Base-by-base conservation (phyloP, 2,329 filamentous ascomycete genomes). In the Colletotrichum costaricense region DNA sequence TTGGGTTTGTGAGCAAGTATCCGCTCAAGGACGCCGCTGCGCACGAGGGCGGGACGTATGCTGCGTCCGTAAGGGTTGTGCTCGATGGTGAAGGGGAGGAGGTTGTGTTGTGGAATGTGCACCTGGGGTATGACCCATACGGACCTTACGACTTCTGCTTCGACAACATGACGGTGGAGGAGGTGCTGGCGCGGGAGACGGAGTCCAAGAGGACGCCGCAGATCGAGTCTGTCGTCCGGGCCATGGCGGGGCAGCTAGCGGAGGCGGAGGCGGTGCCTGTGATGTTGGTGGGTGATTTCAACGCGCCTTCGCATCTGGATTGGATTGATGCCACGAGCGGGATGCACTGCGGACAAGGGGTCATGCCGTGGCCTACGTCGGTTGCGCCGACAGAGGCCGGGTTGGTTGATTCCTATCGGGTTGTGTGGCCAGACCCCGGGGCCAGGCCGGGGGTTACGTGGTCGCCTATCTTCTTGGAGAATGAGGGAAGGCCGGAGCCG, bases 141-240 rank as follows among this genome's bases (percentile, higher is more conserved):
- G 84, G 84, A 0, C 84, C 84, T 0, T 85, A 86, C 72, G 84
- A 84, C 60, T 83, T 84, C 69, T 86, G 84, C 79, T 85, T 81
- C 57, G 77, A 82, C 54, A 76, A 80, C 19, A 79, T 81, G 78
- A 75, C 77, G 2, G 73, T 79, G 3, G 80, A 82, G 1, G 65
- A 79, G 59, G 81, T 85, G 4, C 73, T 84, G 2, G 63, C 78
- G 68, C 76, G 79, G 8, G 84, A 85, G 72, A 77, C 70, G 5
- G 46, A 80, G 55, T 85, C 83, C 0, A 66, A 55, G 1, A 83
- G 84, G 9, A 82, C 82, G 2, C 78, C 78, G 19, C 82, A 86
- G 71, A 84, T 85, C 69, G 76, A 75, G 62, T 78, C 80, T 19
- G 84, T 81, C 1, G 71, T 85, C 5, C 69, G 71, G 0, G 78